Evolutionary conservation across 2,329 filamentous ascomycete genomes (phyloP).

Genomic region (Lithohypha guttulata): DNA sequence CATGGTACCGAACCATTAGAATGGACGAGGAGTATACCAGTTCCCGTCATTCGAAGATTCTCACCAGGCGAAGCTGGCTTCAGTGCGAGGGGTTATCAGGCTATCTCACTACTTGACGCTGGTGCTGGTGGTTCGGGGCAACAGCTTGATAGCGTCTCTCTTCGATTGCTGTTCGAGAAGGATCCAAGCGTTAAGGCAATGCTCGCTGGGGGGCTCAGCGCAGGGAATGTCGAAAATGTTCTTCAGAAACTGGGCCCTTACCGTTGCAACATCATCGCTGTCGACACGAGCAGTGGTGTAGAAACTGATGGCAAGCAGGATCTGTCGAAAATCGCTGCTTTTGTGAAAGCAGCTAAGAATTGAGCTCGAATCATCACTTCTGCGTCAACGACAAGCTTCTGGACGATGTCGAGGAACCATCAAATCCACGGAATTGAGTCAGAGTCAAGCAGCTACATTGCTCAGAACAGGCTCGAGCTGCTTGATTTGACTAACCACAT

Average conservation of each 20-base stretch:
- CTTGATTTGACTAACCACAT: too few species aligned
- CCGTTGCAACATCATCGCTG: constrained; percentile 57
- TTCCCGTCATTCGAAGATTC: constrained; percentile 83
- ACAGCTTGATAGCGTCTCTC: constrained; percentile 59
- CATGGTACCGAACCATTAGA: constrained; percentile 88
- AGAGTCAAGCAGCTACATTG: too few species aligned
- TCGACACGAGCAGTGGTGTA: constrained; percentile 92
- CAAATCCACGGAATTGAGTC: too few species aligned
- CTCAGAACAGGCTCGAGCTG: too few species aligned
- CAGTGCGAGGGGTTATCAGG: constrained; percentile 67
- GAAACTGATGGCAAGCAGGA: constrained; percentile 75
- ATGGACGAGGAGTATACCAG: constrained; percentile 80
- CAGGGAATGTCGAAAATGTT: constrained; percentile 62
- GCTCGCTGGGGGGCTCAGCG: constrained; percentile 73
- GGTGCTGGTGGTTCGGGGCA: constrained; percentile 73
- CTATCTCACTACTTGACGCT: constrained; percentile 74
- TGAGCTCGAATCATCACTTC: not conserved
- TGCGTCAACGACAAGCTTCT: too few species aligned
- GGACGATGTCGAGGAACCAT: too few species aligned
- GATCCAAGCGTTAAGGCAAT: constrained; percentile 65
- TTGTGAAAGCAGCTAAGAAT: constrained; percentile 63
- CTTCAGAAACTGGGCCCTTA: constrained; percentile 53
- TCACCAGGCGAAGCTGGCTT: constrained; percentile 64
- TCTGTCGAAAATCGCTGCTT: constrained; percentile 66
- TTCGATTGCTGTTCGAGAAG: constrained; percentile 53